A percentile compares a stretch with the other conserved stretches of the same genome.
Conservation (phyloP, 306 rosid genomes). For the Crataegus laevigata region DNA sequence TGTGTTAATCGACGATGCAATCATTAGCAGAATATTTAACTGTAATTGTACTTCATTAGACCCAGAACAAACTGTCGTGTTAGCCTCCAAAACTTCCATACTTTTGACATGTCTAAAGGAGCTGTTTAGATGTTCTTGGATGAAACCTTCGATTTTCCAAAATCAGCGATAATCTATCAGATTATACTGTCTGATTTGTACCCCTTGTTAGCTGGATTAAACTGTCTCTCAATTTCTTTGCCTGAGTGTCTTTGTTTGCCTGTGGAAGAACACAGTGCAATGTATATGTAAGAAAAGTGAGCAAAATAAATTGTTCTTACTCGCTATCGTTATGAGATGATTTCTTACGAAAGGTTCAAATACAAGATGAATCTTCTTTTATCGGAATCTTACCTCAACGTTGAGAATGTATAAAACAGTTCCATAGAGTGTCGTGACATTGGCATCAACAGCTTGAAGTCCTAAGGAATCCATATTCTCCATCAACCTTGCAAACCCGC, state of each 20-base stretch:
- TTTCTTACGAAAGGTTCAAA: not conserved
- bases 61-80: not conserved
- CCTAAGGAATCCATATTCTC: slow-evolving; percentile 59
- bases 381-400: slow-evolving; percentile 51
- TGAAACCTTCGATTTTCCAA: not conserved
- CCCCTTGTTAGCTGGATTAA: slow-evolving; percentile 30
- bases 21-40: not conserved
- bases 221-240: slow-evolving; percentile 34
- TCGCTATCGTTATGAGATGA: not conserved
- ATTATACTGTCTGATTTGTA: not conserved
- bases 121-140: not conserved
- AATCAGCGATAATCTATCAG: not conserved
- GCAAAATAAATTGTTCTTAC: slow-evolving; percentile 6
- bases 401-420: slow-evolving; percentile 40
- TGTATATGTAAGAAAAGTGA: not conserved
- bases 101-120: not conserved
- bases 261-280: slow-evolving; percentile 20
- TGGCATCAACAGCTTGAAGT: slow-evolving; percentile 50
- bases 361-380: not conserved
- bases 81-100: not conserved
- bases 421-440: slow-evolving; percentile 43
- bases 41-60: not conserved
- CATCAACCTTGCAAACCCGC: slow-evolving; percentile 56
- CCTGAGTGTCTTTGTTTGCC: slow-evolving; percentile 47
- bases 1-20: not conserved